phyloP scores from a whole-genome alignment of 768 basidiomycete species.

The Pulveroboletus sp. region DNA sequence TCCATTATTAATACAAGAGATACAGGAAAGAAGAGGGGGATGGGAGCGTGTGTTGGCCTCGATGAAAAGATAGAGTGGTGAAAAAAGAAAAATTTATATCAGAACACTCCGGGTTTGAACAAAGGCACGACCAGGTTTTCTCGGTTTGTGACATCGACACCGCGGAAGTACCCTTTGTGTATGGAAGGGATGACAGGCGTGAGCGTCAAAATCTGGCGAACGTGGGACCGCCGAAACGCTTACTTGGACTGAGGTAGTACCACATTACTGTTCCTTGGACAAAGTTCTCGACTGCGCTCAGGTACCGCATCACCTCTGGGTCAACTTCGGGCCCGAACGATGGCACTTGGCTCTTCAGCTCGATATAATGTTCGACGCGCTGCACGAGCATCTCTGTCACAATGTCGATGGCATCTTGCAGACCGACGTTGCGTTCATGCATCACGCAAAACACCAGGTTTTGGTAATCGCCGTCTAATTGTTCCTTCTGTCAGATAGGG shows the following conservation, averaged over 20 bases:
- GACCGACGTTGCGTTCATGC: constrained; percentile 30
- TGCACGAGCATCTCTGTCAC: constrained; percentile 35
- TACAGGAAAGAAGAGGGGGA: constrained; percentile 2
- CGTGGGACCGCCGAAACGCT: constrained; percentile 6
- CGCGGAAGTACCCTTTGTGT: constrained; percentile 30
- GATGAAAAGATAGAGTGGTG: not conserved
- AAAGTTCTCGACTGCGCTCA: constrained; percentile 35
- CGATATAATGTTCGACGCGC: constrained; percentile 32
- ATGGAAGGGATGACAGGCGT: not conserved
- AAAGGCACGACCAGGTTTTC: constrained; percentile 27
- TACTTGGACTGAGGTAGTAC: constrained; percentile 39
- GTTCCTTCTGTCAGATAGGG: constrained; percentile 31
- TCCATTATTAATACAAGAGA: constrained; percentile 20
- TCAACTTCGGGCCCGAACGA: constrained; percentile 35
- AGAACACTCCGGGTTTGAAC: constrained; percentile 26
- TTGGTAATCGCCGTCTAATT: constrained; percentile 37
- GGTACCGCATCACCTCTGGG: constrained; percentile 30
- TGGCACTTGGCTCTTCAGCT: constrained; percentile 30
- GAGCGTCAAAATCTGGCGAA: constrained; percentile 4
- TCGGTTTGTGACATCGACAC: constrained; percentile 30
- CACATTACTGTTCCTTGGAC: constrained; percentile 37
- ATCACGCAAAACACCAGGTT: constrained; percentile 39
- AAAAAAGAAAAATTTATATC: not conserved
- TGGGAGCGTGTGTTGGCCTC: not conserved
- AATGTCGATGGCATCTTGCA: constrained; percentile 34